phyloP scores from a whole-genome alignment of 768 basidiomycete genomes.

The Inosperma sp. region DNA sequence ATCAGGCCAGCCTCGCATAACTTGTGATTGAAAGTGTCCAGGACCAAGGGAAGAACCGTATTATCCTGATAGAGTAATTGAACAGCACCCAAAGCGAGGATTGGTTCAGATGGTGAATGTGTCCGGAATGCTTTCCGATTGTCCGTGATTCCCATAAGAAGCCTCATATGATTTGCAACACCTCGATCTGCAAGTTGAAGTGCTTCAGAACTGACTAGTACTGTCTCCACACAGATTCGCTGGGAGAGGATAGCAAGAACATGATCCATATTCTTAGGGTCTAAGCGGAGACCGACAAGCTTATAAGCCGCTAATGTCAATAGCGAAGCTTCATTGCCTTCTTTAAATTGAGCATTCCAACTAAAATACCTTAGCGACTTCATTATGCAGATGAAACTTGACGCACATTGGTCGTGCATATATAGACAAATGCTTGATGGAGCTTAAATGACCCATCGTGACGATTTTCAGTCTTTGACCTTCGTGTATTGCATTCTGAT shows the following conservation, averaged over 20 bases:
- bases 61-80: conserved; percentile 4
- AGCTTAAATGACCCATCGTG: neutral
- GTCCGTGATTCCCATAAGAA: conserved; percentile 12
- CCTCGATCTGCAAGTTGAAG: conserved; percentile 13
- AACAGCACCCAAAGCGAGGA: conserved; percentile 15
- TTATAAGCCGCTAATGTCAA: neutral
- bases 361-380: neutral
- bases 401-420: conserved; percentile 1
- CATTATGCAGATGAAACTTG: neutral
- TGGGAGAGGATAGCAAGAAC: conserved; percentile 18
- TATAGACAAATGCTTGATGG: neutral
- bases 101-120: neutral
- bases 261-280: neutral
- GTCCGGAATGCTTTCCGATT: conserved; percentile 13
- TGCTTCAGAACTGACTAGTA: conserved; percentile 10
- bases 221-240: conserved; percentile 16
- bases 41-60: neutral
- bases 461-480: neutral
- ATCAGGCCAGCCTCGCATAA: conserved; percentile 14
- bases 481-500: conserved; percentile 8
- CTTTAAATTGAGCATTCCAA: neutral
- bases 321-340: neutral
- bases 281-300: neutral
- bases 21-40: conserved; percentile 10
- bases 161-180: conserved; percentile 17